Evolutionary conservation across 2,329 filamentous ascomycete genomes (phyloP), one percentile per base, ranked within the genome.

Genomic region (Macroventuria anomochaeta): DNA sequence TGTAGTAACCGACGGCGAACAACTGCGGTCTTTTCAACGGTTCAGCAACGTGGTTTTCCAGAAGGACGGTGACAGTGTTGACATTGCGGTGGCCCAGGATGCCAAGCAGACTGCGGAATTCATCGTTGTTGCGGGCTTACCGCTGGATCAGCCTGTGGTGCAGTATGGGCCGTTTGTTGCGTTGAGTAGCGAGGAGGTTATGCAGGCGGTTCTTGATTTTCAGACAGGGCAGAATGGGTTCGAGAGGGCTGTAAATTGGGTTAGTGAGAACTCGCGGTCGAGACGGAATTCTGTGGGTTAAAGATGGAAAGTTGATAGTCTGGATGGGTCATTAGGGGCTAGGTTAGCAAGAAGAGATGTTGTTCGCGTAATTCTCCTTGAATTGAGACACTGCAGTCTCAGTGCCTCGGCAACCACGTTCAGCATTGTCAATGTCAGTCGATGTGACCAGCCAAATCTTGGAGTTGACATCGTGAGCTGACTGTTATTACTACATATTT

Each of bases 1-100:
- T 1, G 77, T 77, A 63, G 89, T 88, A 72, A 55, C 57, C 3
- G 55, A 59, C 3, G 51, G 39, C 13, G 39, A 20, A 2, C 11
- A 20, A 7, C 8, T 7, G 46, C 32, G 48, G 57, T 15, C 58
- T 55, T 8, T 61, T 10, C 79, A 79, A 44, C 83, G 88, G 69
- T 96, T 85, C 71, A 87, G 96, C 76, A 96, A 93, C 71, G 88
- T 93, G 23, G 90, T 96, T 8, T 96, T 96, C 69, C 87, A 91
- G 66, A 83, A 86, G 60, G 80, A 84, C 20, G 93, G 93, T 36
- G 90, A 96, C 64, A 81, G 84, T 18, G 82, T 96, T 6, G 81
- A 88, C 54, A 85, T 87, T 3, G 81, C 84, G 49, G 89, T 93
- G 15, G 82, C 83, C 8, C 82, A 81, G 1, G 79, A 83, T n/a